These are phyloP conservation scores for Dictyostelium capitatum DNA, from an alignment of 78 protist genomes.

Conservation along the genomic window DNA sequence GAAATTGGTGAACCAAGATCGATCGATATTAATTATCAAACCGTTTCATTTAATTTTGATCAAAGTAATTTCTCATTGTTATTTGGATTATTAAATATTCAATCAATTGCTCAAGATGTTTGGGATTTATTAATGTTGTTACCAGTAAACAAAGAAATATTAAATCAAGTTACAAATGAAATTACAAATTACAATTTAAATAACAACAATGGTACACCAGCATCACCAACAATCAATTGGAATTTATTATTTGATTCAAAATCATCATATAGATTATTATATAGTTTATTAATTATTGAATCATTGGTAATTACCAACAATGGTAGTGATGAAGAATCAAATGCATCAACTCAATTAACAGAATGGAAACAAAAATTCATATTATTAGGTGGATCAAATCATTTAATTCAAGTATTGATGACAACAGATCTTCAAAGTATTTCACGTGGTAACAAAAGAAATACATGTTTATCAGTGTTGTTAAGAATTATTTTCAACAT, in stretches of 20 bases:
- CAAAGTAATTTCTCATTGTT: conserved; percentile 41
- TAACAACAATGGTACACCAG: background rate
- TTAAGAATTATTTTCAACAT: conserved; percentile 38
- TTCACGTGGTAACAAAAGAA: conserved; percentile 62
- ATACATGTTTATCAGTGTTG: conserved; percentile 49
- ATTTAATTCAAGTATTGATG: conserved; percentile 49
- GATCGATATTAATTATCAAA: background rate
- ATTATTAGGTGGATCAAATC: conserved; percentile 23
- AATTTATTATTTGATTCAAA: conserved; percentile 44
- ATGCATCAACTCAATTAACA: background rate
- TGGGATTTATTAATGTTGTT: conserved; percentile 80
- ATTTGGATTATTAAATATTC: conserved; percentile 39
- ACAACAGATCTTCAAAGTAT: conserved; percentile 34
- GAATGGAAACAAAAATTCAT: conserved; percentile 59
- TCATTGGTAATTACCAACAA: conserved; percentile 7
- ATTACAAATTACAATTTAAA: background rate
- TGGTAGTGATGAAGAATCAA: conserved; percentile 1
- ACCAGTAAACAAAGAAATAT: conserved; percentile 56
- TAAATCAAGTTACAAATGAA: background rate
- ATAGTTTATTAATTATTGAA: conserved; percentile 62
- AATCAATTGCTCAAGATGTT: conserved; percentile 62
- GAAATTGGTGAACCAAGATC: conserved; percentile 29
- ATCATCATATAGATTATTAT: conserved; percentile 42
- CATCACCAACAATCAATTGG: conserved; percentile 44
- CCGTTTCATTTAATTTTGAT: conserved; percentile 34